Evolutionary conservation across 176 grass and related monocot species (phyloP), one percentile per base, ranked within the genome.

Genomic region (Oryza glaberrima): DNA sequence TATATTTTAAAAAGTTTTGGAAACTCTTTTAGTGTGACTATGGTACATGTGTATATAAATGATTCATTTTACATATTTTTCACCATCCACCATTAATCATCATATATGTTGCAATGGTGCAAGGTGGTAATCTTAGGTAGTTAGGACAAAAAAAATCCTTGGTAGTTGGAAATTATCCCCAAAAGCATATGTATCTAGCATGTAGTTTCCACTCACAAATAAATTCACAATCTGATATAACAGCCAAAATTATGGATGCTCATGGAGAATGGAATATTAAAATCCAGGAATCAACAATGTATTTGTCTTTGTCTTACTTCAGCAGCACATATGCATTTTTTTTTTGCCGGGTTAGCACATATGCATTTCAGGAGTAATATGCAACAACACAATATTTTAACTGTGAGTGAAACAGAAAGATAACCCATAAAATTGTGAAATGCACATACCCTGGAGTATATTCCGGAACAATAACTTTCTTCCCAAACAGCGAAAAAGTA

Each of bases 381-480:
- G 38, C 35, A 72, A 14, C 6, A 72, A 13, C 44, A 65, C 16
- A 76, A 49, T 58, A n/a, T 20, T 32, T 71, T 73, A 73, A 76
- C 17, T 10, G 36, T 75, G 56, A 45, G 32, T 3, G 23, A 41
- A 85, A 81, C 6, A 60, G 4, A 77, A 79, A 76, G 11, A 67
- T 48, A 13, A 40, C 49, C 43, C 3, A 26, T 47, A 30, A 81
- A 64, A 79, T 89, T 65, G 73, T 3, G 67, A 77, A 70, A 79
- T 78, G 70, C 38, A 43, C 82, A 81, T 89, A 97, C 95, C 95
- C 92, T 70, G 90, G 95, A 20, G 95, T 92, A 77, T 67, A 84
- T 83, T 94, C 90, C 7, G 90, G 95, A 73, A 97, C 81, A 74
- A 97, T 76, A 38, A 94, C 74, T 75, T 78, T 91, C 83, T 92